Base-by-base conservation (phyloP, 2,329 filamentous ascomycete species). In the Trichophyton mentagrophytes region DNA sequence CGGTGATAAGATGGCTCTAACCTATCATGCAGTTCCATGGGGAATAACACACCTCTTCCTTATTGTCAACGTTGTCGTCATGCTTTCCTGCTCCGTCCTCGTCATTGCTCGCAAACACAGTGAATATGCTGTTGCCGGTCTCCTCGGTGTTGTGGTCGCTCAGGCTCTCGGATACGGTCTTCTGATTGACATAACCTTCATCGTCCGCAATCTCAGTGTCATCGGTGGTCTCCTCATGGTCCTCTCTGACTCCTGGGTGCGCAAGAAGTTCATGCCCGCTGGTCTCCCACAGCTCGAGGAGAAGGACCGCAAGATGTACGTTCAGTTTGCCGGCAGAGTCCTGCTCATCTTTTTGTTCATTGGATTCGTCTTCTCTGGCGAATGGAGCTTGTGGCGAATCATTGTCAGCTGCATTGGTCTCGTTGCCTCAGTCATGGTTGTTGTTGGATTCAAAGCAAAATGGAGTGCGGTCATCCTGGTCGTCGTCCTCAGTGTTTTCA, bases 221-320 rank as follows among this genome's bases (percentile, higher is more conserved):
- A 92, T 97, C 80, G 93, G 93, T 68, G 93, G 93, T 63, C 83
- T 99, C 51, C 82, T 99, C 69, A 97, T 99, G 93, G 93, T 99
- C 20, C 82, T 99, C 56, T 96, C 91, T 46, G 93, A 99, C 78
- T 95, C 89, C 61, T 97, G 92, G 90, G 90, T 96, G 65, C 88
- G 91, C 77, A 97, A 97, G 85, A 89, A 86, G 74, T 95, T 96
- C 79, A 92, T 91, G 2, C 96, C 96, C 64, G 93, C 93, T 56
- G 93, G 93, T 56, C 82, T 99, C 59, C 93, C 93, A 57, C 85
- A 89, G 75, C 83, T 99, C 59, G 93, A 97, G 73, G 93, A 99
- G 81, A 97, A 97, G 85, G 93, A 99, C 76, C 89, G 91, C 78
- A 99, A 97, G 83, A 97, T 97, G 92, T 99, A 99, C 82, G 95